Conservation (phyloP, 2,329 filamentous ascomycete species). For the Ascocoryne sarcoides region DNA sequence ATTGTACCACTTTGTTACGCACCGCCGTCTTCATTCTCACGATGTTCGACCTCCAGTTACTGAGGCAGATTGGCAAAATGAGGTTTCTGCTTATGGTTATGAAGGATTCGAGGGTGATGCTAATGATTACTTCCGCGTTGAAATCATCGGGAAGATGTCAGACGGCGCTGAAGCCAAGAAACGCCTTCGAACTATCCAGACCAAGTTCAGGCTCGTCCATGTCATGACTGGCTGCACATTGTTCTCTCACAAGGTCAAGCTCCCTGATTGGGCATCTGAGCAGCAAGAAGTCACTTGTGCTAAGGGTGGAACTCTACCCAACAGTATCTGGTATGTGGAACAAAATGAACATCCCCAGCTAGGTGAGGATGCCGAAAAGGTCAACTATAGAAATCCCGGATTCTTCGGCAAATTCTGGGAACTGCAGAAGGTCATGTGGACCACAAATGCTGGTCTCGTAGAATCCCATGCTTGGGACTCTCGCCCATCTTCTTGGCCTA, state of each 20-base stretch:
- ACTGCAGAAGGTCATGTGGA: conserved; percentile 98
- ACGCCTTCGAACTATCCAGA: conserved; percentile 84
- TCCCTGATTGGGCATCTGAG: conserved; percentile 95
- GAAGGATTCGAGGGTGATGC: conserved; percentile 95
- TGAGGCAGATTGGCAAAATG: conserved; percentile 89
- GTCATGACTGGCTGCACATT: conserved; percentile 94
- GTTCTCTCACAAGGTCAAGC: conserved; percentile 98
- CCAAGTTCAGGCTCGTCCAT: conserved; percentile 92
- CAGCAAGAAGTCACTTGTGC: conserved; percentile 99
- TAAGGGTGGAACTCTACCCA: conserved; percentile 80
- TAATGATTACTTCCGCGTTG: conserved; percentile 89
- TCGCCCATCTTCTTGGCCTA: conserved; percentile 84
- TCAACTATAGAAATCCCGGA: conserved; percentile 89
- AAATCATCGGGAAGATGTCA: conserved; percentile 88
- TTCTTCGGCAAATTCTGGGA: conserved; percentile 99
- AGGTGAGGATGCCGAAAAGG: conserved; percentile 70
- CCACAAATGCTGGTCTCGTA: conserved; percentile 88
- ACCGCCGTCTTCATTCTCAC: conserved; percentile 90
- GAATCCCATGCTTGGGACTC: conserved; percentile 99
- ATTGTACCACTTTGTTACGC: conserved; percentile 74
- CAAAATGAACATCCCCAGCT: conserved; percentile 78
- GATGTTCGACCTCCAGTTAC: conserved; percentile 81
- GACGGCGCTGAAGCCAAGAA: conserved; percentile 70
- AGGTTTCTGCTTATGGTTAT: conserved; percentile 94
- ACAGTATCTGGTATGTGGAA: conserved; percentile 96